phyloP scores from a whole-genome alignment of 2,329 filamentous ascomycete species.

The Aspergillus versicolor region DNA sequence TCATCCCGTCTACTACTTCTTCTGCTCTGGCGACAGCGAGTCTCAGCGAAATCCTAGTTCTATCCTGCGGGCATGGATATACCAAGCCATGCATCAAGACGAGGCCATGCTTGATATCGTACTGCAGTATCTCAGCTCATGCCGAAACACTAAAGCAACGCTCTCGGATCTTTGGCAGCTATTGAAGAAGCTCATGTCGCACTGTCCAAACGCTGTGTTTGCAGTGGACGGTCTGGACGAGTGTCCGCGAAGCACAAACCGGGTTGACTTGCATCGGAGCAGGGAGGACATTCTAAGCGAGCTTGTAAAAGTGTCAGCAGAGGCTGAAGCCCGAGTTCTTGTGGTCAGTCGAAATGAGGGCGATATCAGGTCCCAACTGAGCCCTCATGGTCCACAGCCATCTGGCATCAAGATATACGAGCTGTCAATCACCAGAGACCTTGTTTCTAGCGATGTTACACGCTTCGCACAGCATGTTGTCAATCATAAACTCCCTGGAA shows the following conservation, averaged over 20 bases:
- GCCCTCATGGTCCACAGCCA: not conserved
- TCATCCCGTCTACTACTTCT: not conserved
- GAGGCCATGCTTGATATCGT: not conserved
- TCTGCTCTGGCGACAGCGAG: not conserved
- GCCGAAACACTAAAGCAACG: not conserved
- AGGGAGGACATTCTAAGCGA: not conserved
- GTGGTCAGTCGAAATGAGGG: slow-evolving; percentile 1
- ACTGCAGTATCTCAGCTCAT: not conserved
- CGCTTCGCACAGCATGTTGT: not conserved
- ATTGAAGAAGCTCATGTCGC: not conserved
- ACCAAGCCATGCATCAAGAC: not conserved
- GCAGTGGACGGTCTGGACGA: slow-evolving; percentile 1
- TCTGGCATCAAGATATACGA: not conserved
- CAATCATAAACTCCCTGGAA: not conserved
- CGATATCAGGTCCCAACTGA: not conserved
- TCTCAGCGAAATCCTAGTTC: not conserved
- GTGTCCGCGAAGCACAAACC: not conserved
- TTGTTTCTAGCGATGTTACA: not conserved
- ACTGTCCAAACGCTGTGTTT: not conserved
- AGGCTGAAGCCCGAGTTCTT: not conserved
- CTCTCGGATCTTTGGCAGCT: not conserved
- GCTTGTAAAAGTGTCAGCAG: not conserved
- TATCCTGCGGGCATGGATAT: not conserved
- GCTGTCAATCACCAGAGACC: not conserved
- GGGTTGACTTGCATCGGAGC: not conserved